A percentile compares a stretch with the other conserved stretches of the same genome.
These are phyloP conservation scores for Aristolochia fimbriata DNA, from an alignment of 164 flowering plant genomes.

Conservation along the genomic window DNA sequence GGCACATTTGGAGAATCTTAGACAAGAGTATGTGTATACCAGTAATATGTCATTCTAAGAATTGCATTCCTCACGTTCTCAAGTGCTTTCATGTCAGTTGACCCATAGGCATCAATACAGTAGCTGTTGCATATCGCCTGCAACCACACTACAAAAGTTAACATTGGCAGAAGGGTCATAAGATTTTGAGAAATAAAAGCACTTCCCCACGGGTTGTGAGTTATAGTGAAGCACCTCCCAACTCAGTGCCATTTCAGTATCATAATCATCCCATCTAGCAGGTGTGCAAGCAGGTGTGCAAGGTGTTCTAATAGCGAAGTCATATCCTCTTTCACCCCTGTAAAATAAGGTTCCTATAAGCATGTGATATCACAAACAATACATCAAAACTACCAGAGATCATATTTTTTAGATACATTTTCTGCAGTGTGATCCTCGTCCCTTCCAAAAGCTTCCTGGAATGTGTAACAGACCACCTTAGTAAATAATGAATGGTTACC, in stretches of 20 bases:
- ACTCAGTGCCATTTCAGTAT: slow-evolving; percentile 74
- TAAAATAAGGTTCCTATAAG: slow-evolving; percentile 1
- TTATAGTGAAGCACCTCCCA: slow-evolving; percentile 57
- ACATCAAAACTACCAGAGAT: neutral
- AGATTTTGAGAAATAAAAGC: no score
- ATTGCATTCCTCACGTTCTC: slow-evolving; percentile 71
- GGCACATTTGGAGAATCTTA: no score
- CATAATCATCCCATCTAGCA: slow-evolving; percentile 92
- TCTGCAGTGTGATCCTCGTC: slow-evolving; percentile 74
- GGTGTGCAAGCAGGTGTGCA: slow-evolving; percentile 82
- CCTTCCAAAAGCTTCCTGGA: slow-evolving; percentile 91
- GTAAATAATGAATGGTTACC: no score
- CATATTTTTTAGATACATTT: slow-evolving; percentile 30
- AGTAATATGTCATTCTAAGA: slow-evolving; percentile 84
- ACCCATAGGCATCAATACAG: slow-evolving; percentile 76
- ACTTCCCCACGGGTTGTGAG: neutral
- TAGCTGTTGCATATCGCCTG: slow-evolving; percentile 74
- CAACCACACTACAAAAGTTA: slow-evolving; percentile 11
- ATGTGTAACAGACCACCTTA: neutral
- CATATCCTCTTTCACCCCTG: slow-evolving; percentile 63
- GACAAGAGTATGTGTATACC: slow-evolving; percentile 28
- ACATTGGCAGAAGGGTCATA: no score
- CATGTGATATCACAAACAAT: neutral
- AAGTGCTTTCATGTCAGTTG: slow-evolving; percentile 51
- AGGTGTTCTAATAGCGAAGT: slow-evolving; percentile 89